Evolutionary conservation across 495 filamentous ascomycete genomes (phyloP).

Genomic region (Trichoderma orchidacearum): DNA sequence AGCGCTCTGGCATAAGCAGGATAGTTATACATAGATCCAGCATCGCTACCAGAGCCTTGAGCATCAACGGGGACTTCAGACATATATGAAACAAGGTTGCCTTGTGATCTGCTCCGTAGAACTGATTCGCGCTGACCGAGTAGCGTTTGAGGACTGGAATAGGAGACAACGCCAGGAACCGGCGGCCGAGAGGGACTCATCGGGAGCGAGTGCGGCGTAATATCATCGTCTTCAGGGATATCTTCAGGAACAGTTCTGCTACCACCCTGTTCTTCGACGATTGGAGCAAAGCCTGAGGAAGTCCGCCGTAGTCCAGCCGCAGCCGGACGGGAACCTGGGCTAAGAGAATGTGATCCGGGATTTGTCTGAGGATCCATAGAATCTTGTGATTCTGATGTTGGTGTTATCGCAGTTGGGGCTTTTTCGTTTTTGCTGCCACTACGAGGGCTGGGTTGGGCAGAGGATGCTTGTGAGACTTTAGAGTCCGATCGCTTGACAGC

Average conservation of each 20-base stretch:
- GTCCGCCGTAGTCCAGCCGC: background rate
- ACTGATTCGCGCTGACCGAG: constrained; percentile 49
- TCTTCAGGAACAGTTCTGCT: background rate
- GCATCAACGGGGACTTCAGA: constrained; percentile 2
- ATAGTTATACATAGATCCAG: constrained; percentile 18
- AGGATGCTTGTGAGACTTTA: constrained; percentile 11
- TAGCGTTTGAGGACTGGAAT: constrained; percentile 35
- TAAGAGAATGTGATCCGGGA: background rate
- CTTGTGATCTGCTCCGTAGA: constrained; percentile 35
- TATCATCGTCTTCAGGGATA: background rate
- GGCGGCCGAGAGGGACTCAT: constrained; percentile 6
- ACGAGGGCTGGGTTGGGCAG: background rate
- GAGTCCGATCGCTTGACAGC: constrained; percentile 19
- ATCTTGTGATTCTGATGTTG: background rate
- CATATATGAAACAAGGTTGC: constrained; percentile 10
- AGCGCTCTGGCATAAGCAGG: constrained; percentile 4
- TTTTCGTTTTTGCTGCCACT: background rate
- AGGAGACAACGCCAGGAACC: constrained; percentile 45
- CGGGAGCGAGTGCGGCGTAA: background rate
- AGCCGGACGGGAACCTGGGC: background rate
- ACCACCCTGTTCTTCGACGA: background rate
- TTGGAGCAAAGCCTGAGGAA: background rate
- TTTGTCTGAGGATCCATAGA: background rate
- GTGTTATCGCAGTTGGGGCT: background rate
- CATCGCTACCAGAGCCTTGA: constrained; percentile 17